Evolutionary conservation across 768 basidiomycete species (phyloP), one percentile per base, ranked within the genome.

Genomic region (Amyloporia xantha): DNA sequence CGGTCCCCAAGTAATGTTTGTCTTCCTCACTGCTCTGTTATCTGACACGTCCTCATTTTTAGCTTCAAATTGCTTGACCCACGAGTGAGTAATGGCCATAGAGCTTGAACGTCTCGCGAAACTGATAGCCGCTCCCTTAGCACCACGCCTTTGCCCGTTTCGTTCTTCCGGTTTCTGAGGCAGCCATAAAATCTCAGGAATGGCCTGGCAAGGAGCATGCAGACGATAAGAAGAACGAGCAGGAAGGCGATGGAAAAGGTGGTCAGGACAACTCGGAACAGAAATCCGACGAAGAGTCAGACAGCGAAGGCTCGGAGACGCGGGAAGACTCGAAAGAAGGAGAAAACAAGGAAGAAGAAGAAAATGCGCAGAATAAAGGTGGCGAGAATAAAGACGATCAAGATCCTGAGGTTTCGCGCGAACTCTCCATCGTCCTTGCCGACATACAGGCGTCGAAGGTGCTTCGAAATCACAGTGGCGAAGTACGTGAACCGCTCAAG

Each of bases 141-240:
- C 47, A 48, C 23, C 55, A 59, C 33, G 58, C 53, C 3, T 59
- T 56, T 42, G 53, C 55, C 17, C 58, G 58, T 25, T 55, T 49
- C 26, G 55, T 59, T 7, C 49, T 59, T 2, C 58, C 55, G 3
- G 49, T 57, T 1, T 5, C 48, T 10, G 55, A 54, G 30, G 42
- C 38, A 17, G 55, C 49, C 3, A 54, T 59, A 36, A 49, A 52
- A 35, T 41, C 49, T 9, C 58, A 57, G 19, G 43, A 47, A 4
- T 54, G 58, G 54, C 54, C 54, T 12, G 53, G 53, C 11, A 52
- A 50, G 45, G 41, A 48, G 36, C 35, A 51, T 1, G 33, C 36
- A 4, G 28, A 45, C 11, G 23, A 26, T 6, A 21, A 41, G 12
- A 24, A 37, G 20, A 20, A 17, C 1, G 12, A 38, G 2, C 15